Evolutionary conservation across 768 basidiomycete species (phyloP), one percentile per base, ranked within the genome.

Genomic region (Sistotremastrum niveocremeum): DNA sequence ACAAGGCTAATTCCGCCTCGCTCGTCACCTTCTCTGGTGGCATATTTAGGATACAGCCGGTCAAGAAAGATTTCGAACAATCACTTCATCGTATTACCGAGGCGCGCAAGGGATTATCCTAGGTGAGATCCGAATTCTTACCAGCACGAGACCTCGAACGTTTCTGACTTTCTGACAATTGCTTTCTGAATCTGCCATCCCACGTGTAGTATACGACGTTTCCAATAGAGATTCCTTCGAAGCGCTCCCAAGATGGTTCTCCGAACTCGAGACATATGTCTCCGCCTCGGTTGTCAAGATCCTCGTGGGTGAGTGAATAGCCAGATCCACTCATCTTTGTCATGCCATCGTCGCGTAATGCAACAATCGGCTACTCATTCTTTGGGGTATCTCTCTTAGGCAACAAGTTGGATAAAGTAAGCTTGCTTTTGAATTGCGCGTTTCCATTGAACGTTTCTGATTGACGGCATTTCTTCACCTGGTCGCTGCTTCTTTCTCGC

Each of bases 71-170:
- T 99, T 97, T 59, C 73, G 90, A 40, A 95, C 93, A 3, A 83
- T 99, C 54, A 98, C 95, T 4, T 84, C 84, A 2, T 88, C 85
- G 6, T 99, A 98, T 56, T 99, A 98, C 58, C 76, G 95, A 31
- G 85, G 84, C 2, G 84, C 84, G 39, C 84, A 88, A 53, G 84
- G 85, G 5, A 74, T 87, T 43, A 83, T 88, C 55, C 71, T 88
- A 41, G 81, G 82, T 79, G 46, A 4, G 65, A 20, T 53, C 28
- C n/a, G 39, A 12, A 6, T 33, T 12, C 31, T 9, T 37, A 28
- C 28, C 10, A 12, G 5, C n/a, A 42, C 7, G n/a, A 12, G n/a
- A 30, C 32, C 10, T 6, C n/a, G 30, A 32, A 8, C 20, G 30
- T 34, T 49, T 5, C 29, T 42, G 10, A 2, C 12, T 12, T 12